Conservation (phyloP, 2,329 filamentous ascomycete genomes). For the Trichophyton verrucosum region DNA sequence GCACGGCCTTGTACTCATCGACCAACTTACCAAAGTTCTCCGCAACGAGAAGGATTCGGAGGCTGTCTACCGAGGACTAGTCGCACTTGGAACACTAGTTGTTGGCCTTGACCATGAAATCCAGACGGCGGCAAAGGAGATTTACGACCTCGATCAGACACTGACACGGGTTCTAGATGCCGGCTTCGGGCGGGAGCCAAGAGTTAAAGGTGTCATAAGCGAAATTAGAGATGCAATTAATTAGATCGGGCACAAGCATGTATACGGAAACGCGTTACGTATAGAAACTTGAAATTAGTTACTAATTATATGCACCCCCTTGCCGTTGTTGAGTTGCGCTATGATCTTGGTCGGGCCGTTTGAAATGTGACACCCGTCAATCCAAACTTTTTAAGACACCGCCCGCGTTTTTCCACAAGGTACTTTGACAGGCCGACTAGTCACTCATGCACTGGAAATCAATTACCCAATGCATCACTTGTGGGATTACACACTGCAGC, state of each 20-base stretch:
- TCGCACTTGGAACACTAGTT: slow-evolving; percentile 69
- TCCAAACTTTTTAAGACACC: neutral
- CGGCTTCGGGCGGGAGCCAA: slow-evolving; percentile 43
- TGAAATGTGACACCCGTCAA: neutral
- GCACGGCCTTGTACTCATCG: slow-evolving; percentile 43
- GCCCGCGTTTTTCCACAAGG: neutral
- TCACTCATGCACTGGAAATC: neutral
- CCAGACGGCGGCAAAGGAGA: slow-evolving; percentile 44
- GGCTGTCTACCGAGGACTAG: slow-evolving; percentile 67
- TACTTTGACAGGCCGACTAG: neutral
- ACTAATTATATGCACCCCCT: neutral
- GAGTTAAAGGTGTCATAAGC: slow-evolving; percentile 46
- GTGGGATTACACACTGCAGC: neutral
- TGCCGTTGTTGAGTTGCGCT: neutral
- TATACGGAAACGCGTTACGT: neutral
- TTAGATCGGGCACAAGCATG: neutral
- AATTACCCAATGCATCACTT: neutral
- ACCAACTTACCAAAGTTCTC: slow-evolving; percentile 52
- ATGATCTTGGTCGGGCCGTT: neutral
- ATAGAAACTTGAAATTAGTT: neutral
- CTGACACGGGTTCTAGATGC: slow-evolving; percentile 39
- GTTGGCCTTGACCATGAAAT: slow-evolving; percentile 47
- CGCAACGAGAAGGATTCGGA: slow-evolving; percentile 61
- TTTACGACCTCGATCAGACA: slow-evolving; percentile 41
- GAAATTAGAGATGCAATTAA: slow-evolving; percentile 43